Conservation (phyloP, 2,329 filamentous ascomycete genomes). For the Diplodia scrobiculata region DNA sequence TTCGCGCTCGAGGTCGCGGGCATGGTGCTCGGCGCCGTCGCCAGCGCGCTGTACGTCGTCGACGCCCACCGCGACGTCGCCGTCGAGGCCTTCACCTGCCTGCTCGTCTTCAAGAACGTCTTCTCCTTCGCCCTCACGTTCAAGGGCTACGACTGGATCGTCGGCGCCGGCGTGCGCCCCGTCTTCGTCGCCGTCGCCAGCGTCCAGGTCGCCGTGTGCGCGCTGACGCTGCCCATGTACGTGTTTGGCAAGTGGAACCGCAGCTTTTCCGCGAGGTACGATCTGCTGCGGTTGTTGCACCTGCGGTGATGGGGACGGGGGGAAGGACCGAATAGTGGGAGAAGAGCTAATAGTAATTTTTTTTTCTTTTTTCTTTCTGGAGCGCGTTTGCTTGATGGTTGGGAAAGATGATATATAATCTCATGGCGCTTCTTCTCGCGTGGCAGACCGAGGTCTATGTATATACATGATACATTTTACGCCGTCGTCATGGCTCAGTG, state of each 20-base stretch:
- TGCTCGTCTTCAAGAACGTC: constrained; percentile 92
- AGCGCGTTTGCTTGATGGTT: neutral
- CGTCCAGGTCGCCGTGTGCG: constrained; percentile 76
- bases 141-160: constrained; percentile 81
- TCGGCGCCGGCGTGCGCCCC: constrained; percentile 61
- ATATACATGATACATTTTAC: neutral
- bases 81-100: constrained; percentile 84
- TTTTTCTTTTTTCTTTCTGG: neutral
- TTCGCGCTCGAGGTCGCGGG: constrained; percentile 82
- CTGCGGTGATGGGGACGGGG: constrained; percentile 8
- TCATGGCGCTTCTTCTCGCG: neutral
- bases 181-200: constrained; percentile 72
- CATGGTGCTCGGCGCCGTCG: constrained; percentile 89
- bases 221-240: constrained; percentile 69
- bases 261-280: constrained; percentile 41
- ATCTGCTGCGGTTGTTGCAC: constrained; percentile 34
- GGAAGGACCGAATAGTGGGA: neutral
- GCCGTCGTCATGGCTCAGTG: neutral
- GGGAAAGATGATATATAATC: neutral
- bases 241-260: constrained; percentile 44
- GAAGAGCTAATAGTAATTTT: too few relatives aligned
- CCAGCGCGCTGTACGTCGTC: constrained; percentile 83
- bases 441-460: neutral
- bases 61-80: constrained; percentile 90
- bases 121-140: constrained; percentile 86